Percentiles rank a stretch among this genome's conserved stretches.
These are phyloP conservation scores for Prunella vulgaris DNA, from an alignment of 257 asterid genomes.

Conservation along the genomic window DNA sequence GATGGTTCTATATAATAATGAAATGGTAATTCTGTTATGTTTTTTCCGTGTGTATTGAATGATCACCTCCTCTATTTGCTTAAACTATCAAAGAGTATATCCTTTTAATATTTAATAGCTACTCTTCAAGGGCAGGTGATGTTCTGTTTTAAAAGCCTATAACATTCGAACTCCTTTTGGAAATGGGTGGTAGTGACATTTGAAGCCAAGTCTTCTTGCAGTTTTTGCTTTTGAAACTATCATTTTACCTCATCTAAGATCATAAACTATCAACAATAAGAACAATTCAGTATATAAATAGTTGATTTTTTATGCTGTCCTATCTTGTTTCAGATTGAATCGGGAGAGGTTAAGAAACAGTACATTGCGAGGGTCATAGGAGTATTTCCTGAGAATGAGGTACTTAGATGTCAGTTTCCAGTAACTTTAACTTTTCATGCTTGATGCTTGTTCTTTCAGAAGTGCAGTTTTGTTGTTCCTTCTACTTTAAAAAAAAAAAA, in stretches of 20 bases:
- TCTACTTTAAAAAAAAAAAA: background rate
- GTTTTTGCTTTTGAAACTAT: background rate
- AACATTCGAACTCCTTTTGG: background rate
- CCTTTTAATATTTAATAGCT: background rate
- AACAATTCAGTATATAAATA: background rate
- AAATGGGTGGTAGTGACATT: background rate
- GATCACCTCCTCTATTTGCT: background rate
- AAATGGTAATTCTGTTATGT: background rate
- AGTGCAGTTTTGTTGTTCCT: background rate
- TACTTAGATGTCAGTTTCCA: constrained; percentile 24
- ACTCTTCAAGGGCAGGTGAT: background rate
- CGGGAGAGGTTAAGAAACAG: constrained; percentile 78
- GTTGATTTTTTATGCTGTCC: background rate
- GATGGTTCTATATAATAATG: background rate
- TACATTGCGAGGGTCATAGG: constrained; percentile 87
- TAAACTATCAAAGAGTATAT: background rate
- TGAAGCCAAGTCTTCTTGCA: background rate
- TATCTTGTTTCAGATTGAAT: constrained; percentile 58
- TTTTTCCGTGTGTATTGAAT: background rate
- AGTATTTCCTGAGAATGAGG: constrained; percentile 87
- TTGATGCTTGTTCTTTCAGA: background rate
- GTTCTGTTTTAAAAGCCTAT: constrained; percentile 5
- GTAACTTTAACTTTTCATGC: background rate
- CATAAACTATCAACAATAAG: background rate
- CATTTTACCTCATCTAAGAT: background rate